Evolutionary conservation across 1,284 basidiomycete genomes (phyloP).

Genomic region (Afroboletus lepidellus): DNA sequence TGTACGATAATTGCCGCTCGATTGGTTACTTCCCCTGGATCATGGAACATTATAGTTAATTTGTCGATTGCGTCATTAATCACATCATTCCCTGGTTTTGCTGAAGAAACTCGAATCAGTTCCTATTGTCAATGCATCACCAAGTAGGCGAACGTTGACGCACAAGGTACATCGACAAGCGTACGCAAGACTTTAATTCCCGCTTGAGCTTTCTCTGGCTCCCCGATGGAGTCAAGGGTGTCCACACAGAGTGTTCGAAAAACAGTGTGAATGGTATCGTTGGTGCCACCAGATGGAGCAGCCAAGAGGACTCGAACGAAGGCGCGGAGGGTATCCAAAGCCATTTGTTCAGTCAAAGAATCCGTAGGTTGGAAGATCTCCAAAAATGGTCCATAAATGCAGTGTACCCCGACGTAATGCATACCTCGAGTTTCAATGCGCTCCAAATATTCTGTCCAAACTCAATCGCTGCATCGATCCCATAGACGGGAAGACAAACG

Average conservation of each 20-base stretch:
- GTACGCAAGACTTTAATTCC: conserved; percentile 80
- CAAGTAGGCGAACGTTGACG: conserved; percentile 30
- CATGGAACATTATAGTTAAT: conserved; percentile 72
- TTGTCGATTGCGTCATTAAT: conserved; percentile 69
- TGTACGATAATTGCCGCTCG: conserved; percentile 69
- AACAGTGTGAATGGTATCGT: conserved; percentile 54
- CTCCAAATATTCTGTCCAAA: conserved; percentile 83
- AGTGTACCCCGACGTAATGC: conserved; percentile 8
- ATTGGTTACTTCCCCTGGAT: conserved; percentile 74
- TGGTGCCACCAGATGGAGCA: conserved; percentile 33
- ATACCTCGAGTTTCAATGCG: conserved; percentile 82
- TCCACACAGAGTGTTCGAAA: conserved; percentile 77
- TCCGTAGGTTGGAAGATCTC: conserved; percentile 93
- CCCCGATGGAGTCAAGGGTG: conserved; percentile 74
- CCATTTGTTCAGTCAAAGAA: conserved; percentile 64
- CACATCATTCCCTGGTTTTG: conserved; percentile 67
- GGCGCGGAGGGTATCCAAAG: conserved; percentile 67
- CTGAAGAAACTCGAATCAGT: conserved; percentile 40
- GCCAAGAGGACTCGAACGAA: conserved; percentile 74
- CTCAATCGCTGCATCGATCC: conserved; percentile 56
- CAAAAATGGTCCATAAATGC: conserved; percentile 4
- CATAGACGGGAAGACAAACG: conserved; percentile 81
- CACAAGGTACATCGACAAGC: conserved; percentile 75
- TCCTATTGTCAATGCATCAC: conserved; percentile 1
- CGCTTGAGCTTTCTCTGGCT: conserved; percentile 91